A percentile compares a stretch with the other conserved stretches of the same genome.
These are phyloP conservation scores for Brassica cretica DNA, from an alignment of 345 rosid genomes.

Conservation along the genomic window DNA sequence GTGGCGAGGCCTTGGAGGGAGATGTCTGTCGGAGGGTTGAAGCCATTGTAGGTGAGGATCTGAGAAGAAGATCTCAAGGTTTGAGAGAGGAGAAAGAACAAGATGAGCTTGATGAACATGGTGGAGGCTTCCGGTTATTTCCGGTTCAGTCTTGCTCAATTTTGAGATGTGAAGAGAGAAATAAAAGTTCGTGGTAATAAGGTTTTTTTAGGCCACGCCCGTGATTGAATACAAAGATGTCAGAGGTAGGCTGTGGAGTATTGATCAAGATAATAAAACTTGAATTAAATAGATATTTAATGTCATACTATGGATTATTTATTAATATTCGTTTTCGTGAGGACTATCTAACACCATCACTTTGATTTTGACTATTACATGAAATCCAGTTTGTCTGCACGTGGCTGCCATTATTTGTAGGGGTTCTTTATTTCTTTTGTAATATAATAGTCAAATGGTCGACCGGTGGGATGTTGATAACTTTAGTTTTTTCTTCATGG, in stretches of 20 bases:
- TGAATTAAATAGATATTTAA: neutral
- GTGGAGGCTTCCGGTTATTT: conserved; percentile 24
- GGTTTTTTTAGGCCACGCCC: conserved; percentile 15
- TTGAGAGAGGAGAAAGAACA: conserved; percentile 27
- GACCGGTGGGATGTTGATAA: conserved; percentile 7
- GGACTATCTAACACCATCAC: conserved; percentile 5
- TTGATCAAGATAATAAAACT: conserved; percentile 19
- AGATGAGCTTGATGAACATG: conserved; percentile 35
- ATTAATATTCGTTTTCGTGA: conserved; percentile 24
- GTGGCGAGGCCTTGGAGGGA: conserved; percentile 58
- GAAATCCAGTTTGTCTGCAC: conserved; percentile 30
- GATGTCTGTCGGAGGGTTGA: conserved; percentile 33
- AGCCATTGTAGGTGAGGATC: conserved; percentile 36
- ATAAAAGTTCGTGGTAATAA: conserved; percentile 16
- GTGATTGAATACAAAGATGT: conserved; percentile 1
- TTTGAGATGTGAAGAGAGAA: neutral
- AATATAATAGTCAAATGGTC: conserved; percentile 16
- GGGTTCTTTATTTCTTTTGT: neutral
- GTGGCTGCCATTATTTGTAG: conserved; percentile 18
- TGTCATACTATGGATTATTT: neutral
- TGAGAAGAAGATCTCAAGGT: conserved; percentile 28
- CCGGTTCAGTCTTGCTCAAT: conserved; percentile 10
- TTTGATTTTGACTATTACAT: conserved; percentile 18
- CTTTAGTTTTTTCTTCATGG: neutral
- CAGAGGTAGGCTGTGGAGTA: conserved; percentile 27